A percentile compares a stretch with the other conserved stretches of the same genome.
phyloP scores from a whole-genome alignment of 495 filamentous ascomycete species.

The Neurospora intermedia region DNA sequence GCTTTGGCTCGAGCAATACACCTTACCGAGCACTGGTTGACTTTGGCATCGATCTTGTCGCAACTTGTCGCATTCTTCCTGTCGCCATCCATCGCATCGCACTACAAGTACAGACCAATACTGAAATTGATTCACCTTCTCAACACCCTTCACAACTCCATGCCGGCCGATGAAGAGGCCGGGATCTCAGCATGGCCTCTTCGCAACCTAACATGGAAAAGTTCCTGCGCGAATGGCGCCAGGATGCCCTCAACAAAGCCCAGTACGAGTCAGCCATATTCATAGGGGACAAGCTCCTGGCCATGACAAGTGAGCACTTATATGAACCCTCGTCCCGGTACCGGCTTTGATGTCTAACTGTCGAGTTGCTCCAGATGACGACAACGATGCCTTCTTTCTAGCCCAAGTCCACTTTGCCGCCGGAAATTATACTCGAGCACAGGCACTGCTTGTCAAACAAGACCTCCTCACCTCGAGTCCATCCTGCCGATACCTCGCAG shows the following conservation, averaged over 20 bases:
- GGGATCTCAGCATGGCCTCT: constrained; percentile 8
- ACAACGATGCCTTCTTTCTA: constrained; percentile 86
- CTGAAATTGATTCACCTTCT: background rate
- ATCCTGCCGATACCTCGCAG: constrained; percentile 83
- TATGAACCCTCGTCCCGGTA: background rate
- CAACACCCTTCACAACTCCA: background rate
- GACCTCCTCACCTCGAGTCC: constrained; percentile 72
- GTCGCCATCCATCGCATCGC: background rate
- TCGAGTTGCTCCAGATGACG: constrained; percentile 42
- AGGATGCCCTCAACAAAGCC: constrained; percentile 85
- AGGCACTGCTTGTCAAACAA: constrained; percentile 73
- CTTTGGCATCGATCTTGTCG: background rate
- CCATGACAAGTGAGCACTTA: constrained; percentile 65
- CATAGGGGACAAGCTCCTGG: constrained; percentile 91
- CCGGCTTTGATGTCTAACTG: background rate
- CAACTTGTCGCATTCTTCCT: background rate
- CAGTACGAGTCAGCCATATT: constrained; percentile 94
- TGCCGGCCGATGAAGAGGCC: background rate
- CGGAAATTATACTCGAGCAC: constrained; percentile 84
- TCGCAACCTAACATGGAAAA: constrained; percentile 58
- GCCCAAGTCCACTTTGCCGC: constrained; percentile 91
- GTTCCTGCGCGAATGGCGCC: constrained; percentile 83
- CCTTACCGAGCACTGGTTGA: background rate
- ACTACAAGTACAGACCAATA: background rate
- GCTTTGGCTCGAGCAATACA: background rate